Conservation (phyloP, 2,329 filamentous ascomycete species). For the Diaporthe australafricana region DNA sequence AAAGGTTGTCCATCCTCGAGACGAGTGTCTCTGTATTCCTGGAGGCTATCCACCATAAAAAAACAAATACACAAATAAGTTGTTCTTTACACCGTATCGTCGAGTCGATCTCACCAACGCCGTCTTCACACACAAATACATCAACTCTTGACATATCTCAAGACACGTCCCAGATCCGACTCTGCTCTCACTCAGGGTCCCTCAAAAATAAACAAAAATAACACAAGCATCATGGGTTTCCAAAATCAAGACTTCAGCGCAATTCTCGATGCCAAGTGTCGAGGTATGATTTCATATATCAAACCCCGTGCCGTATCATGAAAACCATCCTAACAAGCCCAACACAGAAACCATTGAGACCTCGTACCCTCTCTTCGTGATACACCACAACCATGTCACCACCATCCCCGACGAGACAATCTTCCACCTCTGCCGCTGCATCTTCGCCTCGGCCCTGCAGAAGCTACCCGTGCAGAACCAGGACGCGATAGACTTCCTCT, state of each 20-base stretch:
- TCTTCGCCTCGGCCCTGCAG: constrained; percentile 42
- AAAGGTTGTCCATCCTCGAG: constrained; percentile 32
- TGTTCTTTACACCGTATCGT: not conserved
- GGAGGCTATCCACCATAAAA: not conserved
- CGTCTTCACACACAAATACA: not conserved
- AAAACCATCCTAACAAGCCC: not conserved
- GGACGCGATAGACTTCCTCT: constrained; percentile 40
- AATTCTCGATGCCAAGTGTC: constrained; percentile 35
- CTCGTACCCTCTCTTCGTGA: constrained; percentile 43
- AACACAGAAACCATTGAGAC: constrained; percentile 45
- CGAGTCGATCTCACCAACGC: not conserved
- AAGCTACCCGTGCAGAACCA: constrained; percentile 39
- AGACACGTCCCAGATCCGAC: not conserved
- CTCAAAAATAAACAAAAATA: constrained; percentile 7
- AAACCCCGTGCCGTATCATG: not conserved
- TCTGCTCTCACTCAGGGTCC: not conserved
- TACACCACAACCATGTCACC: constrained; percentile 44
- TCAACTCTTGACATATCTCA: not conserved
- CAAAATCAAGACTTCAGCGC: constrained; percentile 9
- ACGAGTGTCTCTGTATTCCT: not conserved
- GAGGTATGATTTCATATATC: constrained; percentile 33
- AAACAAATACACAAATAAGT: no score
- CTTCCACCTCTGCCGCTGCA: constrained; percentile 42
- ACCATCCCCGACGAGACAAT: constrained; percentile 44
- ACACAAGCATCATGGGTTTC: constrained; percentile 22